Evolutionary conservation across 2,329 filamentous ascomycete genomes (phyloP).

Genomic region (Epichloe hybrida): DNA sequence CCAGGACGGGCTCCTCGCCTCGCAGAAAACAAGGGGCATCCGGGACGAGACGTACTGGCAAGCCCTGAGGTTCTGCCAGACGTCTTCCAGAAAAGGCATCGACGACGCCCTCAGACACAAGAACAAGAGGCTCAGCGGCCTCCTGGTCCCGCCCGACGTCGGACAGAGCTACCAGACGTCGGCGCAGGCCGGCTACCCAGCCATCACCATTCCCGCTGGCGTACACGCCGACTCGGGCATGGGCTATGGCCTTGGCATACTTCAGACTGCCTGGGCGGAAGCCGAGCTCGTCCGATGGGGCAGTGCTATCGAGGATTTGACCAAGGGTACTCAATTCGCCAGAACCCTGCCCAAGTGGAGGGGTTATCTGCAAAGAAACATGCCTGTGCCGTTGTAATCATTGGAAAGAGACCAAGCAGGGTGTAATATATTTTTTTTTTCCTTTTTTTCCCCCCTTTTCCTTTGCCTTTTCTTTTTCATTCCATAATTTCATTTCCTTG

Average conservation of each 20-base stretch:
- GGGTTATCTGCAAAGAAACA: constrained; percentile 32
- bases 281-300: constrained; percentile 43
- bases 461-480: too few species aligned
- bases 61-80: constrained; percentile 48
- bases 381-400: constrained; percentile 23
- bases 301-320: constrained; percentile 48
- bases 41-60: constrained; percentile 54
- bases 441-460: accelerated
- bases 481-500: too few species aligned
- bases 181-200: constrained; percentile 63
- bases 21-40: constrained; percentile 44
- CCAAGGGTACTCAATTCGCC: constrained; percentile 28
- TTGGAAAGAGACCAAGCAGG: too few species aligned
- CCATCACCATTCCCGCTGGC: constrained; percentile 55
- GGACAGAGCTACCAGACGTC: constrained; percentile 56
- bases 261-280: constrained; percentile 49
- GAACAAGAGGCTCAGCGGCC: constrained; percentile 37
- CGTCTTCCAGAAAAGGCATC: constrained; percentile 51
- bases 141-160: constrained; percentile 56
- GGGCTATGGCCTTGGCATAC: constrained; percentile 46
- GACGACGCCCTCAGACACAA: constrained; percentile 47
- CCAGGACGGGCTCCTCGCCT: constrained; percentile 57
- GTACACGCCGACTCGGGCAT: constrained; percentile 40
- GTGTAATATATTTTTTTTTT: too few species aligned
- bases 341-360: constrained; percentile 38